Percentiles rank a stretch among this genome's conserved stretches.
Conservation (phyloP, 345 rosid species). For the Eucalyptus camaldulensis region DNA sequence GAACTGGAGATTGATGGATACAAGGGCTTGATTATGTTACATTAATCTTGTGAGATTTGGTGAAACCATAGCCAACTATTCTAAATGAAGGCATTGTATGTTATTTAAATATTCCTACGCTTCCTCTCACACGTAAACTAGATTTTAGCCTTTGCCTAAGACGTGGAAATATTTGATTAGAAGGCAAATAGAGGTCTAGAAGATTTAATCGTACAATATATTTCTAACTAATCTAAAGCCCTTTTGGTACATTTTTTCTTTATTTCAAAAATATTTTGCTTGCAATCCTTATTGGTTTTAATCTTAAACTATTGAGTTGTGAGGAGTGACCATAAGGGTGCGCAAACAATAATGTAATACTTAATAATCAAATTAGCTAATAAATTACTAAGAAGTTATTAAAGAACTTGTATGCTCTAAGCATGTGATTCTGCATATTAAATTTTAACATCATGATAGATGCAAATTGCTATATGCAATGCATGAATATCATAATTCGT, state of each 20-base stretch:
- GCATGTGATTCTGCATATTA: background rate
- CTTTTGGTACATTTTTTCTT: background rate
- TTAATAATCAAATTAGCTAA: background rate
- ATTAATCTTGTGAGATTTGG: too few relatives aligned
- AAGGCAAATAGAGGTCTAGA: too few relatives aligned
- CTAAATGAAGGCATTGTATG: too few relatives aligned
- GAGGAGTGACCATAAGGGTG: background rate
- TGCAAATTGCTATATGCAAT: too few relatives aligned
- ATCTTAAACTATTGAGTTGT: background rate
- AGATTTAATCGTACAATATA: too few relatives aligned
- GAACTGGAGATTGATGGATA: background rate
- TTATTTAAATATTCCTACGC: too few relatives aligned
- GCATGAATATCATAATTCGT: too few relatives aligned
- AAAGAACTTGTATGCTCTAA: background rate
- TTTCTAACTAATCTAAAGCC: background rate
- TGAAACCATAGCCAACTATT: rapidly evolving
- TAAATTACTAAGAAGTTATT: background rate
- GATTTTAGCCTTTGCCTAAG: too few relatives aligned
- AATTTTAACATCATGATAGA: too few relatives aligned
- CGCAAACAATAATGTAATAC: background rate
- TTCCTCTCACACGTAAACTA: too few relatives aligned
- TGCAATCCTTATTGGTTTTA: background rate
- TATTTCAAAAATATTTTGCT: background rate
- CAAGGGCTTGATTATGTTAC: too few relatives aligned
- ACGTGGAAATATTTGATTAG: too few relatives aligned